Conservation (phyloP, 768 basidiomycete species). For the Mycena alexandri region DNA sequence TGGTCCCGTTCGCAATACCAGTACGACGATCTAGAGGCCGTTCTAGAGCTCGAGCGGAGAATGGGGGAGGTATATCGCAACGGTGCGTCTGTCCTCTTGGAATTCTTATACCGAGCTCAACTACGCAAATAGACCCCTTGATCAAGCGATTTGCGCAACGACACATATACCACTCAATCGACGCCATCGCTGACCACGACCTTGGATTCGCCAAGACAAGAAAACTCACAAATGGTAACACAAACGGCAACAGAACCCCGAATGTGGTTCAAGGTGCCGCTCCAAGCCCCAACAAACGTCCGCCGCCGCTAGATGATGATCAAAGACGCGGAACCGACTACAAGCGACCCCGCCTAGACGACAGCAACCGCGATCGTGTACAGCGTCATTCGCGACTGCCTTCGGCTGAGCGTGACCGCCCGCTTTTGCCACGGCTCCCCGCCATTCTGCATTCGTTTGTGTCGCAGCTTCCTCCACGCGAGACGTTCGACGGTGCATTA, state of each 20-base stretch:
- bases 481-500: conserved; percentile 84
- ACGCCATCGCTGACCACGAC: conserved; percentile 91
- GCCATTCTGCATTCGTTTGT: conserved; percentile 87
- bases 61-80: conserved; percentile 90
- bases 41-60: conserved; percentile 84
- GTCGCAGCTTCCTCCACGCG: conserved; percentile 77
- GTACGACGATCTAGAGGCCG: conserved; percentile 91
- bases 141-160: conserved; percentile 93
- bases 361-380: conserved; percentile 55
- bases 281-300: conserved; percentile 43
- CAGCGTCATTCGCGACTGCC: conserved; percentile 60
- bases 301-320: conserved; percentile 51
- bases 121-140: too few relatives aligned
- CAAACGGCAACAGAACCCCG: not conserved
- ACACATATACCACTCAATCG: conserved; percentile 84
- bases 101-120: too few relatives aligned
- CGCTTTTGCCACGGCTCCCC: conserved; percentile 50
- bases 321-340: conserved; percentile 53
- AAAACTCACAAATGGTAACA: too few relatives aligned
- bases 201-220: conserved; percentile 82
- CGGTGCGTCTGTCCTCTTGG: conserved; percentile 73
- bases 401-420: conserved; percentile 62
- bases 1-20: conserved; percentile 97
- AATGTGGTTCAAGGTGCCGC: not conserved
- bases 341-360: conserved; percentile 45